Conservation (phyloP, 148 eudicot species). For the Nyssa sinensis region DNA sequence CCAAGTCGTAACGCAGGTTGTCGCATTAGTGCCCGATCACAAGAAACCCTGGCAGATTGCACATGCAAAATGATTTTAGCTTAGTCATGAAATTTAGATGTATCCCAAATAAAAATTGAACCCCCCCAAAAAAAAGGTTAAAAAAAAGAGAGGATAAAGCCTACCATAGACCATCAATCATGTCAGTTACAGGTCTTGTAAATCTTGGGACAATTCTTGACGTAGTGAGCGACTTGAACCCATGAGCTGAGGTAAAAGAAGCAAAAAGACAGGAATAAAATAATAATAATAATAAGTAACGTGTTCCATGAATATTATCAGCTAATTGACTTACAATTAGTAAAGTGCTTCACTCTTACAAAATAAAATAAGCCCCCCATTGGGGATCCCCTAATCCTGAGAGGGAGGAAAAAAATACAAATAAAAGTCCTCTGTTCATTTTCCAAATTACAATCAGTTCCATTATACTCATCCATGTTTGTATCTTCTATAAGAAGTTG, state of each 20-base stretch:
- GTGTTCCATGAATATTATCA: slow-evolving; percentile 10
- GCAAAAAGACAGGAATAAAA: too few relatives aligned
- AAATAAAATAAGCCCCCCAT: background rate
- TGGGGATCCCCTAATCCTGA: background rate
- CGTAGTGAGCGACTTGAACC: slow-evolving; percentile 92
- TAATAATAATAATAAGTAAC: background rate
- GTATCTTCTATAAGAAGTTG: background rate
- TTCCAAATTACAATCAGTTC: background rate
- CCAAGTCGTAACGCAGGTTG: slow-evolving; percentile 94
- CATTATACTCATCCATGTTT: background rate
- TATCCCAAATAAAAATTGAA: background rate
- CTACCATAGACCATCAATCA: slow-evolving; percentile 96
- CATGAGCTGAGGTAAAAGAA: slow-evolving; percentile 67
- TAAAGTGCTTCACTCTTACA: background rate
- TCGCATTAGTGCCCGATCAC: slow-evolving; percentile 95
- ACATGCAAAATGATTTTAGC: slow-evolving; percentile 11
- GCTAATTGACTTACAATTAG: background rate
- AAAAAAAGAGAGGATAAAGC: slow-evolving; percentile 17
- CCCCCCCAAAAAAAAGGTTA: background rate
- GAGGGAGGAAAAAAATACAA: background rate
- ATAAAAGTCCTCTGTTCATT: background rate
- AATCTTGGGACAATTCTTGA: slow-evolving; percentile 82
- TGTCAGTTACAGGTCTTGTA: slow-evolving; percentile 87
- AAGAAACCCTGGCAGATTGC: slow-evolving; percentile 74
- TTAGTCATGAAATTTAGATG: slow-evolving; percentile 3